phyloP scores from a whole-genome alignment of 495 filamentous ascomycete species.

The Neurospora tetrasperma region DNA sequence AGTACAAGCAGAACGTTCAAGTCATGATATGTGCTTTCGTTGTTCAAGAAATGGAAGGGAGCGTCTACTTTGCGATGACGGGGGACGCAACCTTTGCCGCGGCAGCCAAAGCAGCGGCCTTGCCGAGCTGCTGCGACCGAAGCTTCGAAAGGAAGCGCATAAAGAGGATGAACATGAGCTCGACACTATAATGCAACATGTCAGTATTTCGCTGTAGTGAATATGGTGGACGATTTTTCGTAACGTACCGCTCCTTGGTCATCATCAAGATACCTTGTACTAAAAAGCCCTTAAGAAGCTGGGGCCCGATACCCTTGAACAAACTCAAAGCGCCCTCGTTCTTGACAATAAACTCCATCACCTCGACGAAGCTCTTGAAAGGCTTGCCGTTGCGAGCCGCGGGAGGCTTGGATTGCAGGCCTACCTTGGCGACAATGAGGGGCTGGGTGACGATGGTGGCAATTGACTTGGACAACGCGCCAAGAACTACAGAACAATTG shows the following conservation, averaged over 20 bases:
- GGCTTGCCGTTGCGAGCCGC: slow-evolving; percentile 76
- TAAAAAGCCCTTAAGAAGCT: slow-evolving; percentile 83
- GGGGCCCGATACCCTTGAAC: slow-evolving; percentile 95
- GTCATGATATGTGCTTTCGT: background rate
- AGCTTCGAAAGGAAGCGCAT: slow-evolving; percentile 70
- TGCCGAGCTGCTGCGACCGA: slow-evolving; percentile 58
- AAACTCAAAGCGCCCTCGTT: slow-evolving; percentile 74
- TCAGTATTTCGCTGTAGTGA: slow-evolving; percentile 9
- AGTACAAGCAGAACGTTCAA: background rate
- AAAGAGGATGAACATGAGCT: slow-evolving; percentile 78
- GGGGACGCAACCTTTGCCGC: slow-evolving; percentile 39
- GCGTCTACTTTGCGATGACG: slow-evolving; percentile 33
- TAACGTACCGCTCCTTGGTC: slow-evolving; percentile 87
- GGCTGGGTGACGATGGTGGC: slow-evolving; percentile 93
- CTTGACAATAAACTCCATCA: slow-evolving; percentile 85
- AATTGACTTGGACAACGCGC: slow-evolving; percentile 84
- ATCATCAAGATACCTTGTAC: slow-evolving; percentile 98
- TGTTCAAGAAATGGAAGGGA: background rate
- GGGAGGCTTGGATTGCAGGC: slow-evolving; percentile 85
- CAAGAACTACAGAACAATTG: slow-evolving; percentile 52
- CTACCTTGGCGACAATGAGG: slow-evolving; percentile 95
- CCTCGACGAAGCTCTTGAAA: slow-evolving; percentile 90
- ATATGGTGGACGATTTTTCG: background rate
- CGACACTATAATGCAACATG: slow-evolving; percentile 50
- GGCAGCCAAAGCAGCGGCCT: slow-evolving; percentile 49